These are phyloP conservation scores for Hyparrhenia diplandra DNA, from an alignment of 176 grass and related monocot genomes.

Conservation along the genomic window DNA sequence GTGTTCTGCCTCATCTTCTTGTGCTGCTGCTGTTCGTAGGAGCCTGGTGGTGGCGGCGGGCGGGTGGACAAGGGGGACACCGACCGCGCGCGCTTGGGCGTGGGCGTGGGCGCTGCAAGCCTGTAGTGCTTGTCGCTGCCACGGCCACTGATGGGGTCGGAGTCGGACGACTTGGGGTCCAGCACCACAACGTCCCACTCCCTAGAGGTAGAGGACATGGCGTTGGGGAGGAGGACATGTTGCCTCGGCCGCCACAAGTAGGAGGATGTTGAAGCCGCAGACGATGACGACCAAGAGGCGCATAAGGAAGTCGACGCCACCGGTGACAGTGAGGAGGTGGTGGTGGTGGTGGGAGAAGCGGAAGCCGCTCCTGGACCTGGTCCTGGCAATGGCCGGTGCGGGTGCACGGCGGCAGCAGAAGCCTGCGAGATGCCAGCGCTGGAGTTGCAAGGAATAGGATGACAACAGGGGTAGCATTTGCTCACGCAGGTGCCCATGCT, in stretches of 20 bases:
- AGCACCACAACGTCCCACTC: slow-evolving; percentile 12
- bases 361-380: not conserved
- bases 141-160: not conserved
- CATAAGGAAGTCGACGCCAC: not conserved
- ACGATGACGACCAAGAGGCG: not conserved
- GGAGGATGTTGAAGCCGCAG: not conserved
- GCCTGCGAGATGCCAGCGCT: not conserved
- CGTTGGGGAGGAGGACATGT: not conserved
- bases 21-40: too few species aligned
- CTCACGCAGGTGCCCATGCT: too few species aligned
- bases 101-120: not conserved
- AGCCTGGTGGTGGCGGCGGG: not conserved
- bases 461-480: too few species aligned
- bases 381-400: not conserved
- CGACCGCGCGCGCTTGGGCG: slow-evolving; percentile 1
- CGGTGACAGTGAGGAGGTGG: not conserved
- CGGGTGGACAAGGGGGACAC: not conserved
- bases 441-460: too few species aligned
- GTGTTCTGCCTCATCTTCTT: not conserved
- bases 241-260: too few species aligned
- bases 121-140: not conserved
- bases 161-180: not conserved
- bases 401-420: not conserved
- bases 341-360: not conserved
- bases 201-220: not conserved